A percentile compares a stretch with the other conserved stretches of the same genome.
phyloP scores from a whole-genome alignment of 768 basidiomycete species.

The Macrolepiota fuliginosa region DNA sequence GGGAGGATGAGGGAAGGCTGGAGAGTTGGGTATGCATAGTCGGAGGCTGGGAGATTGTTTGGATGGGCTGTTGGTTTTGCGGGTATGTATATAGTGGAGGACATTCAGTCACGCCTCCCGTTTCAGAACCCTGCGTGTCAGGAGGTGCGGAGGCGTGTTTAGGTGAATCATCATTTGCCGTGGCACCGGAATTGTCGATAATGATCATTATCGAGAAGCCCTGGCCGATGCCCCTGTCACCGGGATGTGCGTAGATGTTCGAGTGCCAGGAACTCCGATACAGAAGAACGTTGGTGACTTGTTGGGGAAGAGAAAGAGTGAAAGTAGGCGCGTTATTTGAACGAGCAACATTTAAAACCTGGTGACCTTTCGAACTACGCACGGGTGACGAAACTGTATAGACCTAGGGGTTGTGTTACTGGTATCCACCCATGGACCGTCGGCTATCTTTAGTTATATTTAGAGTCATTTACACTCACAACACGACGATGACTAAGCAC shows the following conservation, averaged over 20 bases:
- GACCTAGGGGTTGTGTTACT: too few species aligned
- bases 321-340: not conserved
- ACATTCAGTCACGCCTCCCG: too few species aligned
- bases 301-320: not conserved
- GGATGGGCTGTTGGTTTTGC: too few species aligned
- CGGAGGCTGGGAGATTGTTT: not conserved
- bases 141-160: not conserved
- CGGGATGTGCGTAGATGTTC: not conserved
- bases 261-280: not conserved
- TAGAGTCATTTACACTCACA: not conserved
- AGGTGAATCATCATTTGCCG: not conserved
- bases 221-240: not conserved
- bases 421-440: not conserved
- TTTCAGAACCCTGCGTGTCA: not conserved
- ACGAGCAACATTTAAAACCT: not conserved
- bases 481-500: not conserved
- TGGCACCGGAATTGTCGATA: not conserved
- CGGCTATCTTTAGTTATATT: not conserved
- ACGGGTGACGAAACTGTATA: too few species aligned
- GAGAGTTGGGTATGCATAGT: not conserved
- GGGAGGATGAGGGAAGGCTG: not conserved
- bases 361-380: not conserved
- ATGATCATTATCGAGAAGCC: not conserved
- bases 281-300: not conserved
- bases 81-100: too few species aligned